Base-by-base conservation (phyloP, 2,329 filamentous ascomycete genomes). In the Raffaelea deltoideospora region DNA sequence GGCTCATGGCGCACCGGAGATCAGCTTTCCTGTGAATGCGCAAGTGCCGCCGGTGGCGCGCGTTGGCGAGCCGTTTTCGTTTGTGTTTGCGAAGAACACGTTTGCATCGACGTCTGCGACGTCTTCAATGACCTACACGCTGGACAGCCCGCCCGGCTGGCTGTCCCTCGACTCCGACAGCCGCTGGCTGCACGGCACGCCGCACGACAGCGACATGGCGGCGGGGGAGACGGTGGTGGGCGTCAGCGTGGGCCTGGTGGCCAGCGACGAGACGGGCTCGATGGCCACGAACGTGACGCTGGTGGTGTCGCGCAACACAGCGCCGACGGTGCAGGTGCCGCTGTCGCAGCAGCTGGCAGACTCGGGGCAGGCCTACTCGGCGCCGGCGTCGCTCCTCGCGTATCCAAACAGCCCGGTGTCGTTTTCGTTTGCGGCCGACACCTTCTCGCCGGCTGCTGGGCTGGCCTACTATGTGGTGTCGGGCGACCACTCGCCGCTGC, bases 31-130 rank as follows among this genome's bases (percentile, higher is more conserved):
- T 1, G 66, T 93, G 54, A 92, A 90, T 56, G 76, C 82, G 3
- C 86, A 94, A 54, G 68, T 92, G 1, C 85, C 85, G 23, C 78
- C 79, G 4, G 78, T 87, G 37, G 85, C 83, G 17, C 70, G 80
- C 45, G 63, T 81, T 41, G 70, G 68, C 29, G 52, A 77, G 47
- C 63, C 66, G 3, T 90, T 84, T 55, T 69, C 64, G 10, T 85
- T 87, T 50, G 63, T 70, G 22, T 81, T 93, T 48, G 79, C 81
- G 10, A 56, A 65, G 14, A 74, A 76, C 28, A 93, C 85, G 0
- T 93, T 93, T 56, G 63, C 65, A 13, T 79, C 79, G 14, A 32
- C 38, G 10, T 30, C 34, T 18, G 35, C 38, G n/a, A 55, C 59
- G 30, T 36, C 38, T 13, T 55, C 59, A 30, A 67, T 86, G 35